These are phyloP conservation scores for Colletotrichum sp. DNA, from an alignment of 2,329 filamentous ascomycete genomes.

Conservation along the genomic window DNA sequence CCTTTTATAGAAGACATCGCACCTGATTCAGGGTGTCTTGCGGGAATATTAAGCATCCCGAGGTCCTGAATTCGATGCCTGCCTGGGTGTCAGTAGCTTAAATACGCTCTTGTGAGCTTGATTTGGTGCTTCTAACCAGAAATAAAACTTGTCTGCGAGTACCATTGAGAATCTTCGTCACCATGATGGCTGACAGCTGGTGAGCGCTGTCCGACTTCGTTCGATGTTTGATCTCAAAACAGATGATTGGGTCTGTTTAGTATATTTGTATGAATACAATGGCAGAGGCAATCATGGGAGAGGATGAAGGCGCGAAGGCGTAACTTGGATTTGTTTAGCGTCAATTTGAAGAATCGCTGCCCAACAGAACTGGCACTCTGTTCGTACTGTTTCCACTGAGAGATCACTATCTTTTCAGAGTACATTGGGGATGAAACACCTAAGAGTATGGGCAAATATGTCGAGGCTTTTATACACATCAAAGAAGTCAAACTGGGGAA, in stretches of 20 bases:
- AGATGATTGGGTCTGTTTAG: not conserved
- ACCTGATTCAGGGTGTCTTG: not conserved
- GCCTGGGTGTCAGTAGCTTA: not conserved
- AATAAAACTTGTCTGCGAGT: no score
- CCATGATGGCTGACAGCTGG: fast-evolving
- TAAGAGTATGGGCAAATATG: fast-evolving
- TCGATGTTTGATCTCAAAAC: fast-evolving
- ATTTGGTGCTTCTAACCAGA: not conserved
- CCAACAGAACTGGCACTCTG: not conserved
- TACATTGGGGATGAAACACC: not conserved
- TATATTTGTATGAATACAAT: not conserved
- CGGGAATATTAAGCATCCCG: fast-evolving
- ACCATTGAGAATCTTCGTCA: not conserved
- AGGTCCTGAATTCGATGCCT: not conserved
- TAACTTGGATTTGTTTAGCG: fast-evolving
- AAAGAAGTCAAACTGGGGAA: fast-evolving
- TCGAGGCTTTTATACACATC: not conserved
- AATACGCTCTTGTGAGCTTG: not conserved
- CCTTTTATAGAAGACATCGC: not conserved
- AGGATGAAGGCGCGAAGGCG: not conserved
- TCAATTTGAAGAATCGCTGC: not conserved
- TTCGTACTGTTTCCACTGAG: not conserved
- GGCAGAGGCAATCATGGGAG: fast-evolving
- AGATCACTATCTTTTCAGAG: fast-evolving
- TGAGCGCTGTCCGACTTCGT: not conserved